phyloP scores from a whole-genome alignment of 768 basidiomycete species.

The Lentinula boryana region DNA sequence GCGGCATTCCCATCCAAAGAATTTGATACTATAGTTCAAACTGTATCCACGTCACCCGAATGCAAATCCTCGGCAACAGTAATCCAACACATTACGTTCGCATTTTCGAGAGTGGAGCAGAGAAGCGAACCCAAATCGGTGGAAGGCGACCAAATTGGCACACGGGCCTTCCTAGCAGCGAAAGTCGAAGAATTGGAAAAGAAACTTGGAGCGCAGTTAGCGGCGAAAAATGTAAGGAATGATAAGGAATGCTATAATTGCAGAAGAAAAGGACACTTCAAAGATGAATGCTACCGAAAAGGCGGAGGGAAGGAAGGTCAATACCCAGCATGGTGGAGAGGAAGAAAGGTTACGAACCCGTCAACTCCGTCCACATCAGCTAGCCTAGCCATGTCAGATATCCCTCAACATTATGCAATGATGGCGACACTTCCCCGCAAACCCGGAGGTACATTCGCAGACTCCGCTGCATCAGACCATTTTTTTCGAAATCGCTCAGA shows the following conservation, averaged over 20 bases:
- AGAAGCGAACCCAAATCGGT: too few relatives aligned
- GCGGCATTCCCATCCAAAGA: not conserved
- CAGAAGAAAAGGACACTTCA: not conserved
- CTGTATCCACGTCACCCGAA: not conserved
- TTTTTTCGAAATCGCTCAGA: not conserved
- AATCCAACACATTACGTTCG: not conserved
- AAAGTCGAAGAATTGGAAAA: not conserved
- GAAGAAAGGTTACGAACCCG: not conserved
- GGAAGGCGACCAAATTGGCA: not conserved
- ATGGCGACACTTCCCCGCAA: too few relatives aligned
- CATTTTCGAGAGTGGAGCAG: not conserved
- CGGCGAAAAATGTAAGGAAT: not conserved
- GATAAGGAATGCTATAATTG: not conserved
- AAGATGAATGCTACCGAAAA: not conserved
- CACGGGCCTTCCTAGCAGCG: not conserved
- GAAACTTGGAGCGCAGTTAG: not conserved
- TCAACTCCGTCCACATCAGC: not conserved
- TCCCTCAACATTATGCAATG: not conserved
- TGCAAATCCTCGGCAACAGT: not conserved
- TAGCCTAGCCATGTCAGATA: not conserved
- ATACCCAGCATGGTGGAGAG: not conserved
- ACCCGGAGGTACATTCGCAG: not conserved
- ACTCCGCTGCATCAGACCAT: not conserved
- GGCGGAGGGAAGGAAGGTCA: not conserved
- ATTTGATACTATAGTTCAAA: not conserved